These are phyloP conservation scores for Gynochthodes officinalis DNA, from an alignment of 257 asterid species.

Conservation along the genomic window DNA sequence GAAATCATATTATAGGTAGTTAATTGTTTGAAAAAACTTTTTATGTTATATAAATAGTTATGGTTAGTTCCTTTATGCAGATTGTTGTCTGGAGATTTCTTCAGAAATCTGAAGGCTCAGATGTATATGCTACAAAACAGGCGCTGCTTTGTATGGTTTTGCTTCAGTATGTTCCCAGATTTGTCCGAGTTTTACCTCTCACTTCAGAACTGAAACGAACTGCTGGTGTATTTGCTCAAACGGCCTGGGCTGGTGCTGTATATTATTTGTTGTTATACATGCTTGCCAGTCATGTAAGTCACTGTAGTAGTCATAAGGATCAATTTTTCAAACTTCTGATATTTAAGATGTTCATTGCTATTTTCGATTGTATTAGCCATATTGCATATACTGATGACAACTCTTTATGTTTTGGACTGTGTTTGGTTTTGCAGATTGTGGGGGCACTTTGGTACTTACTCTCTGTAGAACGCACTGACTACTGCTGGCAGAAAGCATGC, in stretches of 20 bases:
- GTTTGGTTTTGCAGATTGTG: slow-evolving; percentile 65
- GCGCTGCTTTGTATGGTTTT: slow-evolving; percentile 75
- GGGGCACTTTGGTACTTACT: slow-evolving; percentile 99
- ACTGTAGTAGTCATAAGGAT: slow-evolving; percentile 10
- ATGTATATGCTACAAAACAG: slow-evolving; percentile 78
- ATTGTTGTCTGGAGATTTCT: slow-evolving; percentile 93
- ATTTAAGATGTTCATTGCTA: not conserved
- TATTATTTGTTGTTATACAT: slow-evolving; percentile 85
- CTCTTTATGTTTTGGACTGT: slow-evolving; percentile 7
- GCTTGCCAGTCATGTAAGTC: slow-evolving; percentile 99
- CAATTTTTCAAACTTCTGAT: not conserved
- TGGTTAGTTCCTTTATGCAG: slow-evolving; percentile 38
- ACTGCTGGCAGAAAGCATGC: slow-evolving; percentile 98
- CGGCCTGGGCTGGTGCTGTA: slow-evolving; percentile 99
- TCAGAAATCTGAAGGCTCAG: slow-evolving; percentile 83
- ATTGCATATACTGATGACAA: not conserved
- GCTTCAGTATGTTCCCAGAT: slow-evolving; percentile 86
- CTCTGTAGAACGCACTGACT: slow-evolving; percentile 87
- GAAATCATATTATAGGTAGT: not conserved
- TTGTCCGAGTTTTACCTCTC: slow-evolving; percentile 67
- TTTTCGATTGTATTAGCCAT: not conserved
- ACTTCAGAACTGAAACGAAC: slow-evolving; percentile 94
- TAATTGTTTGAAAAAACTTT: not conserved
- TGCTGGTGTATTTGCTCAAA: slow-evolving; percentile 97
- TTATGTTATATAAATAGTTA: not conserved